phyloP scores from a whole-genome alignment of 106 monocot species.

The Xerophyta viscosa region DNA sequence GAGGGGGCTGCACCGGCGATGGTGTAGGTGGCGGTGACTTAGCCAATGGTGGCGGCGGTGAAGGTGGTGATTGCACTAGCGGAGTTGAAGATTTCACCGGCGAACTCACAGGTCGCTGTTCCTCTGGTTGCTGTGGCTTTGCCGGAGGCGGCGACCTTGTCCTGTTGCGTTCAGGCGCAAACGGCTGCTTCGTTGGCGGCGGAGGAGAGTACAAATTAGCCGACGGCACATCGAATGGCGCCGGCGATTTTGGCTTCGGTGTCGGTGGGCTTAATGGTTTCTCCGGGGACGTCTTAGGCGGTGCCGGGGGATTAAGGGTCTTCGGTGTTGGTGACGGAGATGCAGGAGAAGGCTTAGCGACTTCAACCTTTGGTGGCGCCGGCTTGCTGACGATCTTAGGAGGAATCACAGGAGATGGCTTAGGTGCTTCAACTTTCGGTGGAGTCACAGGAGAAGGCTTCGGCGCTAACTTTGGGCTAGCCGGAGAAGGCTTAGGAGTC shows the following conservation, averaged over 20 bases:
- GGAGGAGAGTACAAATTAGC: not conserved
- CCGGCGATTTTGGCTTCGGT: not conserved
- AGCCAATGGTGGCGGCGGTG: not conserved
- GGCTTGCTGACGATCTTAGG: not conserved
- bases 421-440: not conserved
- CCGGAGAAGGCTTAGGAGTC: not conserved
- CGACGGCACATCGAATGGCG: not conserved
- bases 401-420: not conserved
- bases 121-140: not conserved
- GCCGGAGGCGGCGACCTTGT: no score
- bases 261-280: not conserved
- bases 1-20: not conserved
- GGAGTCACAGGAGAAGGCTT: not conserved
- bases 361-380: not conserved
- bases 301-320: not conserved
- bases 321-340: not conserved
- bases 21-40: not conserved
- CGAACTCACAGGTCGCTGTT: not conserved
- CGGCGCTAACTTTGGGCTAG: not conserved
- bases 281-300: not conserved
- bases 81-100: not conserved
- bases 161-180: no score
- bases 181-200: no score
- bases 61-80: not conserved
- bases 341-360: conserved; percentile 1